Base-by-base conservation (phyloP, 23 red algal species). In the Gracilaria caudata region DNA sequence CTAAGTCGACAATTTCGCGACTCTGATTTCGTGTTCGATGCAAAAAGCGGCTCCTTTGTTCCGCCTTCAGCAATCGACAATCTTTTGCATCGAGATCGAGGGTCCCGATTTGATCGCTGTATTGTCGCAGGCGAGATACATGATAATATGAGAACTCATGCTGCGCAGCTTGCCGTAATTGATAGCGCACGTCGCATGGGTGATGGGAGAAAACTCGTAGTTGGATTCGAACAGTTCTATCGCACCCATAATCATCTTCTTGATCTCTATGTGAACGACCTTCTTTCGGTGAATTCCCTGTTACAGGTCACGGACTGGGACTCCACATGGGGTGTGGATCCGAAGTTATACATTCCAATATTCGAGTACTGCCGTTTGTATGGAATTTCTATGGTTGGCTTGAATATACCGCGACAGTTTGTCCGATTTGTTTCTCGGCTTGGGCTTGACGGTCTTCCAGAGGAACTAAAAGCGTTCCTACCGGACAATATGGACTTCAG, bases 141-240 rank as follows among this genome's bases (percentile, higher is more conserved):
- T 61, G 78, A 91, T 36, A 82, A 91, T 20, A 56, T 71, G 41
- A 37, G 64, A n/a, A 91, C 77, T 1, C 87, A 91, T 71, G 87
- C 76, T 5, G 87, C 87, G 25, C 87, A 91, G 64, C 65, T 91
- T 4, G 87, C 76, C 7, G 45, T 91, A 24, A 81, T 91, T 29
- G 77, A 91, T 13, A 82, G 59, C 26, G 77, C 78, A 29, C 64
- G 73, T n/a, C 51, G 46, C 13, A n/a, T 91, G 40, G 21, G 26
- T 21, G 77, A 91, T 72, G 82, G 81, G 12, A 83, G 63, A 46
- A 78, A 74, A 36, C 84, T 98, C 20, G 88, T 73, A 44, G 88
- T 98, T 51, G 95, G 95, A 46, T 85, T 98, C 45, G 95, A 98
- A 63, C 90, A 94, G 56, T 98, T 98, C 78, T 90, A 94, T 38